A percentile compares a stretch with the other conserved stretches of the same genome.
Evolutionary conservation across 129 eudicot species (phyloP).

Genomic region (Chrysanthemum lavandulifolium): DNA sequence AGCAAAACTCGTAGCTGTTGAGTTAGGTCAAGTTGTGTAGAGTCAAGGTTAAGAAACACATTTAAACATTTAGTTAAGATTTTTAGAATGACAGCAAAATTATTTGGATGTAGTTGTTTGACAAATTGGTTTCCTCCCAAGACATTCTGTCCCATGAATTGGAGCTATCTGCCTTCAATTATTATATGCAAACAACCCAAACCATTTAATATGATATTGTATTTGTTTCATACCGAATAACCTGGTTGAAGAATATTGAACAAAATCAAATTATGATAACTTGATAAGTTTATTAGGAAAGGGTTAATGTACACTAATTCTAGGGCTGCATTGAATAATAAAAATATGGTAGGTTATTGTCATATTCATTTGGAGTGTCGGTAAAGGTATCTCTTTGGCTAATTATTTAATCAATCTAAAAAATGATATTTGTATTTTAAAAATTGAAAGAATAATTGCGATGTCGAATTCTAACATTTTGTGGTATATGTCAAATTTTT

Average conservation of each 20-base stretch:
- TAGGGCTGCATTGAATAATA: slow-evolving; percentile 11
- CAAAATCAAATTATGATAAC: not conserved
- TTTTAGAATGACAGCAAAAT: not conserved
- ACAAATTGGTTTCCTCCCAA: slow-evolving; percentile 28
- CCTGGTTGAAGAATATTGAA: not conserved
- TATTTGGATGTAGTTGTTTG: slow-evolving; percentile 25
- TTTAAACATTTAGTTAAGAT: slow-evolving; percentile 10
- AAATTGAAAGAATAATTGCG: slow-evolving; percentile 24
- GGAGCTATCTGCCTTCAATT: slow-evolving; percentile 29
- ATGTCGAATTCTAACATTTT: slow-evolving; percentile 18
- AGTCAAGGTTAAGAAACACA: not conserved
- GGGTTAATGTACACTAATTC: slow-evolving; percentile 1
- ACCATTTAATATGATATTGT: too few species aligned
- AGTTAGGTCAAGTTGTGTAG: slow-evolving; percentile 1
- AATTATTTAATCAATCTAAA: slow-evolving; percentile 27
- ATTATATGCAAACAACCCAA: slow-evolving; percentile 18
- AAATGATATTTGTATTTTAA: slow-evolving; percentile 4
- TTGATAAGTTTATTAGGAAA: not conserved
- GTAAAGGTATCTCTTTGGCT: slow-evolving; percentile 26
- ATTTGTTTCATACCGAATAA: slow-evolving; percentile 1
- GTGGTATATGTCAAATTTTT: slow-evolving; percentile 19
- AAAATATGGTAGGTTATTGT: slow-evolving; percentile 23
- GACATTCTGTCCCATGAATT: slow-evolving; percentile 36
- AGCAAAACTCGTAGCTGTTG: slow-evolving; percentile 6
- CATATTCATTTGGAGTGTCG: slow-evolving; percentile 40